phyloP scores from a whole-genome alignment of 1,284 basidiomycete genomes.

The Heterobasidion parviporum region DNA sequence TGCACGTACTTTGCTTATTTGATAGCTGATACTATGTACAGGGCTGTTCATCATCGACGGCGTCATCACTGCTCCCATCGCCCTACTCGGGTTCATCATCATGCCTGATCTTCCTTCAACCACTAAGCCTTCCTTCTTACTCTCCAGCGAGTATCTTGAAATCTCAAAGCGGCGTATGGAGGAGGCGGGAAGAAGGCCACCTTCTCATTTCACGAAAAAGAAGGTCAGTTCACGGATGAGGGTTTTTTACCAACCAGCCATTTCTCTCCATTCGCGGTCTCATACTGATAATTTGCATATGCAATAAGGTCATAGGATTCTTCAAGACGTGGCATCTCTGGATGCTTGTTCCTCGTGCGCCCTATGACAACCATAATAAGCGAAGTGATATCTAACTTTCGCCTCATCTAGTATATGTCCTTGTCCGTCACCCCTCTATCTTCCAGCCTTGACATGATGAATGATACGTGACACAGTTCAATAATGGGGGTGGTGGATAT shows the following conservation, averaged over 20 bases:
- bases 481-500: constrained; percentile 26
- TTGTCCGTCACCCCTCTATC: neutral
- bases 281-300: too few species aligned
- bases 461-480: constrained; percentile 21
- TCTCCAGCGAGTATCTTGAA: constrained; percentile 27
- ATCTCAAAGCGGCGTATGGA: constrained; percentile 30
- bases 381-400: neutral
- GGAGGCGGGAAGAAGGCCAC: constrained; percentile 28
- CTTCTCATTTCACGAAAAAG: constrained; percentile 30
- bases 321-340: constrained; percentile 34
- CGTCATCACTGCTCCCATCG: too few species aligned
- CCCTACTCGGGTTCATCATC: too few species aligned
- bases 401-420: neutral
- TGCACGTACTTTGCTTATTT: neutral
- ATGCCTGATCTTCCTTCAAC: constrained; percentile 27
- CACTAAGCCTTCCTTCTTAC: constrained; percentile 25
- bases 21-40: neutral
- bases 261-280: neutral
- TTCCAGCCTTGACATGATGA: neutral
- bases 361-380: constrained; percentile 4
- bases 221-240: constrained; percentile 17
- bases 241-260: neutral
- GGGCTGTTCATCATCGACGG: neutral
- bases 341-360: constrained; percentile 28
- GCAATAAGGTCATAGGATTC: constrained; percentile 23